phyloP scores from a whole-genome alignment of 495 filamentous ascomycete genomes.

The Penicillium arizonense region DNA sequence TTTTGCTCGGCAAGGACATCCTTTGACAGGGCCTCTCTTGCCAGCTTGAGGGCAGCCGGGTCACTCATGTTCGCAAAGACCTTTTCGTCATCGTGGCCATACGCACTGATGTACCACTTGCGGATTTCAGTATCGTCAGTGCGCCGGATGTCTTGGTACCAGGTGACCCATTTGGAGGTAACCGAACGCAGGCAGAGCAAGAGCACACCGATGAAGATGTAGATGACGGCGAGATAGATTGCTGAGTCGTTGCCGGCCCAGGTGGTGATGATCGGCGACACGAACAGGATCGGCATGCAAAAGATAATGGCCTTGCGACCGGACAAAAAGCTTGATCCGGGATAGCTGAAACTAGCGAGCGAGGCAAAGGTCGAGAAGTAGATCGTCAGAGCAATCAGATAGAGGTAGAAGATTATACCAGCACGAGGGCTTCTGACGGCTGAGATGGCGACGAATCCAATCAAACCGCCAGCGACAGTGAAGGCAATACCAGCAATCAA shows the following conservation, averaged over 20 bases:
- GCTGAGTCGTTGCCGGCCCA: slow-evolving; percentile 45
- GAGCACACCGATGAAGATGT: slow-evolving; percentile 42
- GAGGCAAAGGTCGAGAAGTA: slow-evolving; percentile 51
- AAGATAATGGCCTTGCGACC: slow-evolving; percentile 44
- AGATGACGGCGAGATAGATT: slow-evolving; percentile 49
- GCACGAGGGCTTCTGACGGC: slow-evolving; percentile 33
- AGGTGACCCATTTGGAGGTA: slow-evolving; percentile 51
- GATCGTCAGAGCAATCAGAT: slow-evolving; percentile 46
- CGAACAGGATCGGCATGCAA: slow-evolving; percentile 47
- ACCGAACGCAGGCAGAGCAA: slow-evolving; percentile 45
- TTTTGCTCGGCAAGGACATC: slow-evolving; percentile 45
- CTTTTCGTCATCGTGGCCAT: slow-evolving; percentile 35
- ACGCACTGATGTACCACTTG: slow-evolving; percentile 44
- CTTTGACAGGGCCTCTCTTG: slow-evolving; percentile 43
- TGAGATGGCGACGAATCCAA: slow-evolving; percentile 50
- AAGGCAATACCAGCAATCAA: slow-evolving; percentile 59
- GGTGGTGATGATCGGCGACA: slow-evolving; percentile 47
- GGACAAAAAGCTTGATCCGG: slow-evolving; percentile 51
- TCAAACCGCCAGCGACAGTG: slow-evolving; percentile 43
- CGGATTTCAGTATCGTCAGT: slow-evolving; percentile 49
- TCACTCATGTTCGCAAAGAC: slow-evolving; percentile 39
- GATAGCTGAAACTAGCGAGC: slow-evolving; percentile 57
- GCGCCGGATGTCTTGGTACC: slow-evolving; percentile 45
- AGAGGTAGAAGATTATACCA: slow-evolving; percentile 51
- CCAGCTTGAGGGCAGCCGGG: slow-evolving; percentile 43